Evolutionary conservation across 352 stramenopile genomes (phyloP).

Genomic region (Phytophthora ohioensis): DNA sequence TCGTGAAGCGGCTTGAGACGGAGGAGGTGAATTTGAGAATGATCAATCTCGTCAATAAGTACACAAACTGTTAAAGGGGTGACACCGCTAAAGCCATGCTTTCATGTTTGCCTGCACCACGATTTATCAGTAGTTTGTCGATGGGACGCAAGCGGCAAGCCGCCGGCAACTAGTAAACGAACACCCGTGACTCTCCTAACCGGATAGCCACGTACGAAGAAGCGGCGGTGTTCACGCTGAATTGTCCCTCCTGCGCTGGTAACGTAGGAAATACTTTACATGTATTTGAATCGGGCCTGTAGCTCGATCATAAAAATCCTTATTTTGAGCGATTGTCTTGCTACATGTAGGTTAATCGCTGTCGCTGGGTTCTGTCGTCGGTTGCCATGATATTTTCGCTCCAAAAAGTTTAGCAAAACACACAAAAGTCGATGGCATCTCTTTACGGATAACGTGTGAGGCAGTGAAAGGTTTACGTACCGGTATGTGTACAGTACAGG

Average conservation of each 20-base stretch:
- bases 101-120: conserved; percentile 20
- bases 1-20: conserved; percentile 9
- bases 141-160: conserved; percentile 7
- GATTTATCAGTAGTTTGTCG: conserved; percentile 5
- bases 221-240: not conserved
- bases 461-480: not conserved
- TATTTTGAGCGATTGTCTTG: no score
- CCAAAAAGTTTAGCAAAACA: no score
- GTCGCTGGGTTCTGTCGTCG: no score
- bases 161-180: not conserved
- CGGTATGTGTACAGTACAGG: not conserved
- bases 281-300: no score
- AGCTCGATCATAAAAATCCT: no score
- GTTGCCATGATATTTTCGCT: no score
- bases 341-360: no score
- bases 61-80: conserved; percentile 6
- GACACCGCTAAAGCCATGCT: not conserved
- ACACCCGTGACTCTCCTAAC: not conserved
- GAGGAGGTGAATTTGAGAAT: conserved; percentile 29
- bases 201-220: conserved; percentile 4
- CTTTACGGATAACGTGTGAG: not conserved
- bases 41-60: not conserved
- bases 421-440: not conserved
- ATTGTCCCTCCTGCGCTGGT: not conserved
- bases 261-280: not conserved